Base-by-base conservation (phyloP, 179 eudicot species). In the Patellifolia procumbens region DNA sequence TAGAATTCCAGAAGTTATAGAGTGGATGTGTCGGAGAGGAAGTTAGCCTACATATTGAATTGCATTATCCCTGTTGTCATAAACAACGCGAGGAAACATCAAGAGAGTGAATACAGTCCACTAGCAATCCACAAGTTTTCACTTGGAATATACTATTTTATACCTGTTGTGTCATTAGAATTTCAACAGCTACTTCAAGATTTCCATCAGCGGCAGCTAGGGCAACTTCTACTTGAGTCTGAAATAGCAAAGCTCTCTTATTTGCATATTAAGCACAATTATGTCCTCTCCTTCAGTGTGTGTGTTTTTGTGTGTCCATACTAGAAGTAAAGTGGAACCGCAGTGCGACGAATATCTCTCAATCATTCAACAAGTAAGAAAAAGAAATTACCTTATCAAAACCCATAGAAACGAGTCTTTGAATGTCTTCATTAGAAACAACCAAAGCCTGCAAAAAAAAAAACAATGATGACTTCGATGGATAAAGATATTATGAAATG, bases 211-310 rank as follows among this genome's bases (percentile, higher is more conserved):
- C 97, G 79, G 99, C 99, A 76, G 99, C 88, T 72, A 95, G 52
- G 29, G 99, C 99, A 81, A 95, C 92, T 90, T 95, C 97, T 68
- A 90, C 95, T 84, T 91, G 99, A 70, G 97, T 93, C 99, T 94
- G 93, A 17, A 81, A 77, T 34, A 78, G 31, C 68, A 29, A 72
- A 56, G 64, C 26, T 46, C 66, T 55, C 31, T 46, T 19, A 53
- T 69, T 29, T 52, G 60, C 34, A 26, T 19, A 42, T 67, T 16
- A 43, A 15, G 19, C 32, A n/a, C 37, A 71, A 19, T 51, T 24
- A 67, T 17, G 26, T 42, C 29, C 16, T 39, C 29, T 68, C 24
- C 68, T 1, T 39, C 1, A 20, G 20, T 26, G 35, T 24, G 53
- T 16, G 37, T 31, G 4, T 61, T 20, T 61, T 28, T 15, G 37